Conservation (phyloP, 129 eudicot species). For the Centrapalus pauciflorus region DNA sequence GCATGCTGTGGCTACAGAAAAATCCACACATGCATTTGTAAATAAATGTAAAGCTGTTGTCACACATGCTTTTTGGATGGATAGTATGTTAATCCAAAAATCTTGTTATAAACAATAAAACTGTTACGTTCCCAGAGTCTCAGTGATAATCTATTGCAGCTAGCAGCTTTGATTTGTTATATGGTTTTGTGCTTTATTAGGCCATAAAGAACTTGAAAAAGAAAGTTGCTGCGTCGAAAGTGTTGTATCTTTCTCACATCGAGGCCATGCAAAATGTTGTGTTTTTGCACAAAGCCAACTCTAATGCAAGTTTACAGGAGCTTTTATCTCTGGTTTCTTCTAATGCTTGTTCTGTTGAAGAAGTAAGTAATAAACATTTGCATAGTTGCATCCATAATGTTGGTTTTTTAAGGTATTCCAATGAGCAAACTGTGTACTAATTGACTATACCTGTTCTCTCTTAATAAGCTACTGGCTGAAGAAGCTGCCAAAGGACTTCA, state of each 20-base stretch:
- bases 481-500: slow-evolving; percentile 55
- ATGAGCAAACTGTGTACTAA: background rate
- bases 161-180: background rate
- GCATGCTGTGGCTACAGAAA: background rate
- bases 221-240: slow-evolving; percentile 52
- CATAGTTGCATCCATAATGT: background rate
- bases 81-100: background rate
- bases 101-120: background rate
- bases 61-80: background rate
- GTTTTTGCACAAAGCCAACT: slow-evolving; percentile 61
- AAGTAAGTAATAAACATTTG: slow-evolving; percentile 44
- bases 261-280: slow-evolving; percentile 85
- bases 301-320: slow-evolving; percentile 73
- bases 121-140: background rate
- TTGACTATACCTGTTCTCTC: background rate
- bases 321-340: slow-evolving; percentile 47
- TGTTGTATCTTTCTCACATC: slow-evolving; percentile 59
- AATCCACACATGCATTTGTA: background rate
- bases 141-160: background rate
- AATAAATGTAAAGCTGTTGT: background rate
- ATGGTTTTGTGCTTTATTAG: slow-evolving; percentile 24
- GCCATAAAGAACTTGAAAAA: slow-evolving; percentile 54
- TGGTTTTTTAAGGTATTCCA: too few species aligned
- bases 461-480: slow-evolving; percentile 45
- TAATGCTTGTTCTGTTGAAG: slow-evolving; percentile 46